Percentiles rank a stretch among this genome's conserved stretches.
phyloP scores from a whole-genome alignment of 805 yeast genomes.

The Metschnikowia santaceciliae region DNA sequence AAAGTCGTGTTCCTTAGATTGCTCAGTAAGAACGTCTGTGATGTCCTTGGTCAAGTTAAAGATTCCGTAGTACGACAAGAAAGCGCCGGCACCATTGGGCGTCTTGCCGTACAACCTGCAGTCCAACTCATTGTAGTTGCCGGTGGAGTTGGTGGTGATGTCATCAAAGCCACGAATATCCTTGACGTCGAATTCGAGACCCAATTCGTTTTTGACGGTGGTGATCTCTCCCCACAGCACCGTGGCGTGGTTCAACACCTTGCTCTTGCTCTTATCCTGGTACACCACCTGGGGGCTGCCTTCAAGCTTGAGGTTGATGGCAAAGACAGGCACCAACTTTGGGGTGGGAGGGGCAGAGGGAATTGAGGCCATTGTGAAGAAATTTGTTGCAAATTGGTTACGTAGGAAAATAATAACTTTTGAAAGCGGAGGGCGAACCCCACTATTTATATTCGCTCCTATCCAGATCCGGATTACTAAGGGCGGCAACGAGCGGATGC shows the following conservation, averaged over 20 bases:
- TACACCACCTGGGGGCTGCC: slow-evolving; percentile 20
- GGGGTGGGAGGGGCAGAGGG: slow-evolving; percentile 15
- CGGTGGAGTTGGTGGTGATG: slow-evolving; percentile 32
- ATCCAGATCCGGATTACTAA: background rate
- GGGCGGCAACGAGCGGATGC: background rate
- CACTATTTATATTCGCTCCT: background rate
- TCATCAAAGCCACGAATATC: slow-evolving; percentile 46
- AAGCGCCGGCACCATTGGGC: slow-evolving; percentile 40
- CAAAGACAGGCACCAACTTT: slow-evolving; percentile 29
- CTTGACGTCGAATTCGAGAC: slow-evolving; percentile 28
- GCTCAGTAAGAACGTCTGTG: slow-evolving; percentile 34
- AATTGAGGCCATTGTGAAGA: background rate
- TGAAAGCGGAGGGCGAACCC: background rate
- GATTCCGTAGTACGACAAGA: slow-evolving; percentile 47
- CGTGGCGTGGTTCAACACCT: slow-evolving; percentile 20
- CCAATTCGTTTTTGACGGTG: slow-evolving; percentile 29
- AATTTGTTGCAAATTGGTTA: background rate
- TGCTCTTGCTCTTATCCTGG: slow-evolving; percentile 16
- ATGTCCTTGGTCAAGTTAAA: slow-evolving; percentile 33
- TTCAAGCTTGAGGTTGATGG: slow-evolving; percentile 26
- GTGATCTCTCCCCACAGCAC: slow-evolving; percentile 25
- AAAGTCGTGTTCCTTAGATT: slow-evolving; percentile 29
- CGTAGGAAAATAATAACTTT: too few species aligned
- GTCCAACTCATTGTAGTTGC: slow-evolving; percentile 35
- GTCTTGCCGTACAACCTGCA: slow-evolving; percentile 48